A percentile compares a stretch with the other conserved stretches of the same genome.
phyloP scores from a whole-genome alignment of 495 filamentous ascomycete species.

The Penicillium paradoxum region DNA sequence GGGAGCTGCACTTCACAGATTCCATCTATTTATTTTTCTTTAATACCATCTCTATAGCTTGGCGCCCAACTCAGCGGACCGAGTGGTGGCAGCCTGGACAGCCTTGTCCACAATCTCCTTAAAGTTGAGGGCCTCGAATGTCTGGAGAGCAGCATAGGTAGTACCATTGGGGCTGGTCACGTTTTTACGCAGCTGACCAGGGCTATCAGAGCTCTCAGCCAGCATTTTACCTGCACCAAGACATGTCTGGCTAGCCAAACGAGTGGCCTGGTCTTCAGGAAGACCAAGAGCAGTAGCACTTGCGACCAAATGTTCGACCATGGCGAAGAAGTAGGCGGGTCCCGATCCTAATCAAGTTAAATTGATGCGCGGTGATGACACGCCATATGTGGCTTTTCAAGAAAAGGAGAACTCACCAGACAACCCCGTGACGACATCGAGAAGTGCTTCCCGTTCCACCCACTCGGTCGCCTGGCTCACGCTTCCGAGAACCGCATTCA shows the following conservation, averaged over 20 bases:
- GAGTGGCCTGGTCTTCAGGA: slow-evolving; percentile 36
- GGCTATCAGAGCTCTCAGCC: slow-evolving; percentile 31
- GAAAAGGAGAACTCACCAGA: slow-evolving; percentile 32
- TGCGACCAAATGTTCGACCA: slow-evolving; percentile 39
- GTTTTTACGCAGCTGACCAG: slow-evolving; percentile 38
- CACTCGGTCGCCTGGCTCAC: slow-evolving; percentile 39
- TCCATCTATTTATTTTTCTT: background rate
- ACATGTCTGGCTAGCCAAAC: slow-evolving; percentile 38
- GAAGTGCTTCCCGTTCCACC: slow-evolving; percentile 37
- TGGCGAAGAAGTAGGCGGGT: slow-evolving; percentile 43
- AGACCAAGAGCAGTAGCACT: slow-evolving; percentile 37
- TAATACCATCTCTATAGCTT: background rate
- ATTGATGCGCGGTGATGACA: background rate
- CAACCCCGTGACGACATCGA: slow-evolving; percentile 40
- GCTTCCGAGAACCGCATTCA: slow-evolving; percentile 30
- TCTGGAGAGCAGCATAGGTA: slow-evolving; percentile 36
- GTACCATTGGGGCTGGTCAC: slow-evolving; percentile 43
- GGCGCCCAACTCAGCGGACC: slow-evolving; percentile 33
- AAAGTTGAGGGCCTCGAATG: slow-evolving; percentile 33
- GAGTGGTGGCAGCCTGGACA: slow-evolving; percentile 34
- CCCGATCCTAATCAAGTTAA: slow-evolving; percentile 30
- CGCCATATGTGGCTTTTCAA: background rate
- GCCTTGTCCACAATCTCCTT: slow-evolving; percentile 35
- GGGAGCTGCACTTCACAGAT: background rate
- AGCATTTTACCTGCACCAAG: slow-evolving; percentile 42